A percentile compares a stretch with the other conserved stretches of the same genome.
Evolutionary conservation across 2,329 filamentous ascomycete species (phyloP).

Genomic region (Colletotrichum zoysiae): DNA sequence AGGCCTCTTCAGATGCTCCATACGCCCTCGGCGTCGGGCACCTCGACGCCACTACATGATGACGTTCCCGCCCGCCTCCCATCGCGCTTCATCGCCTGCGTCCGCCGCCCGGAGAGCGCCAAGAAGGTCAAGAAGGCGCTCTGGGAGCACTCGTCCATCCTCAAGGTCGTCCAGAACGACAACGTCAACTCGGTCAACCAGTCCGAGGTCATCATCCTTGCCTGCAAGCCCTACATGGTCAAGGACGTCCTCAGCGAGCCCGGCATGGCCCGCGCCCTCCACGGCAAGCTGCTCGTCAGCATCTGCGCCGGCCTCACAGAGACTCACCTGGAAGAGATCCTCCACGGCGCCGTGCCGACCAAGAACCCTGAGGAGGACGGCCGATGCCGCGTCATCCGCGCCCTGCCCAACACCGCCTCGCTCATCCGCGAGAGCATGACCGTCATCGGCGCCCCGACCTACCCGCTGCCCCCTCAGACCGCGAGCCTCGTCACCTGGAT

Average conservation of each 20-base stretch:
- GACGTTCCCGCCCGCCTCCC: slow-evolving; percentile 72
- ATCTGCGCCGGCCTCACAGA: slow-evolving; percentile 84
- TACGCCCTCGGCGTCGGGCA: slow-evolving; percentile 49
- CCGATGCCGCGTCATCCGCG: slow-evolving; percentile 76
- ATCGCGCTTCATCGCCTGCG: slow-evolving; percentile 83
- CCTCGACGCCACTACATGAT: slow-evolving; percentile 57
- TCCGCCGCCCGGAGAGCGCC: slow-evolving; percentile 77
- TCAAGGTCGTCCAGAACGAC: slow-evolving; percentile 78
- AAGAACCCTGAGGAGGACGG: slow-evolving; percentile 60
- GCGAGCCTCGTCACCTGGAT: slow-evolving; percentile 78
- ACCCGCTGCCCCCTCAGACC: slow-evolving; percentile 67
- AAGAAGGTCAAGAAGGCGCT: slow-evolving; percentile 77
- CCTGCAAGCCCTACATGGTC: slow-evolving; percentile 85
- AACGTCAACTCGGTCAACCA: slow-evolving; percentile 76
- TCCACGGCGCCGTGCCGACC: slow-evolving; percentile 69
- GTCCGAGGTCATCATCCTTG: slow-evolving; percentile 80
- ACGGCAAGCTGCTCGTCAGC: slow-evolving; percentile 84
- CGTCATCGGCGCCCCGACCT: slow-evolving; percentile 75
- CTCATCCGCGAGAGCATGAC: slow-evolving; percentile 86
- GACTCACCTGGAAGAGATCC: slow-evolving; percentile 73
- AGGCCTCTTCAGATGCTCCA: slow-evolving; percentile 58
- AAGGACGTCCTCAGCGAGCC: slow-evolving; percentile 74
- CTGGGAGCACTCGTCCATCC: slow-evolving; percentile 69
- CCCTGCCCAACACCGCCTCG: slow-evolving; percentile 88
- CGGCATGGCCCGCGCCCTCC: slow-evolving; percentile 79